phyloP scores from a whole-genome alignment of 768 basidiomycete genomes.

The Mycena epipterygia region DNA sequence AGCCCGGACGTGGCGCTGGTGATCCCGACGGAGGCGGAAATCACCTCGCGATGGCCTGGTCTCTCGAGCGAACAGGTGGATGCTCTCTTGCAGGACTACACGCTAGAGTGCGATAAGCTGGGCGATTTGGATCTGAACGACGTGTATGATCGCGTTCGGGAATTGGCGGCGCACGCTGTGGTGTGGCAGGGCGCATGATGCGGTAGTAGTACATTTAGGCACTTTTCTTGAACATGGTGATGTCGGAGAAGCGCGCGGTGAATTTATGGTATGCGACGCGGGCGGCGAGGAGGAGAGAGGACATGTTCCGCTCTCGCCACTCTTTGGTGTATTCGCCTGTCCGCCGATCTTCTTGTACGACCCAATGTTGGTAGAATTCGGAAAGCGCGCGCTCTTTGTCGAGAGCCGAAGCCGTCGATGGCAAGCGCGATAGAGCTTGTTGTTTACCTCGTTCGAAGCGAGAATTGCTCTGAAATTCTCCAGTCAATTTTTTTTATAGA shows the following conservation, averaged over 20 bases:
- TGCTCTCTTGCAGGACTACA: slow-evolving; percentile 70
- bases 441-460: slow-evolving; percentile 83
- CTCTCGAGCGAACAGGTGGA: slow-evolving; percentile 76
- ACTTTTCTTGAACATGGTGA: slow-evolving; percentile 41
- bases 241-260: slow-evolving; percentile 47
- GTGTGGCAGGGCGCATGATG: slow-evolving; percentile 48
- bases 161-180: slow-evolving; percentile 69
- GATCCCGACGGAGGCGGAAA: slow-evolving; percentile 70
- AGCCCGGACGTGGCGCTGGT: slow-evolving; percentile 70
- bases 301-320: slow-evolving; percentile 75
- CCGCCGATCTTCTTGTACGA: slow-evolving; percentile 72
- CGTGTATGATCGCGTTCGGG: slow-evolving; percentile 72
- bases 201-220: slow-evolving; percentile 34
- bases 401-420: slow-evolving; percentile 60
- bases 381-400: slow-evolving; percentile 80
- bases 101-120: slow-evolving; percentile 70
- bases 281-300: slow-evolving; percentile 68
- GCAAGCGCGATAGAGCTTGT: slow-evolving; percentile 68
- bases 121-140: slow-evolving; percentile 71
- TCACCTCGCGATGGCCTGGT: slow-evolving; percentile 81
- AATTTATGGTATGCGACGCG: slow-evolving; percentile 67
- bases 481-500: background rate
- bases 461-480: slow-evolving; percentile 76
- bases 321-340: slow-evolving; percentile 73
- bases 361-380: slow-evolving; percentile 82